Evolutionary conservation across 2,329 filamentous ascomycete species (phyloP), one percentile per base, ranked within the genome.

Genomic region (Xylariaceae sp.): DNA sequence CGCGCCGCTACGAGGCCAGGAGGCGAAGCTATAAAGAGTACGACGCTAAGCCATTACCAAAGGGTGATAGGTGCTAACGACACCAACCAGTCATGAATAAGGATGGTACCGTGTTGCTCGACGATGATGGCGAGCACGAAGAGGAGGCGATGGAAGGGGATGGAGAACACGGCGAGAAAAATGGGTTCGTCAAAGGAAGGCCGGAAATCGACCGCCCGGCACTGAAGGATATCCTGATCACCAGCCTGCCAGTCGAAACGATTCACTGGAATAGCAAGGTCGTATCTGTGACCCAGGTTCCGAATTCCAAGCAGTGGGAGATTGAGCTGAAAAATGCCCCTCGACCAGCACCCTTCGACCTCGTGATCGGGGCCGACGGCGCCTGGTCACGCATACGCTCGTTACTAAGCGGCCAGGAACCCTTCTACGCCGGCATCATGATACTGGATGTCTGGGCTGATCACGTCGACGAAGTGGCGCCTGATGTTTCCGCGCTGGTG

Each of bases 361-460:
- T 74, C 5, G 65, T 72, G 0, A 61, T 73, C 34, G 71, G 72
- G 15, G 69, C 70, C 5, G 70, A 72, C 56, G 72, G 72, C 7
- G 70, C 69, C 5, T 73, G 71, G 69, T 68, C 64, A 26, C 68
- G 64, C 58, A 65, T 70, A 6, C 65, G 72, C 29, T 42, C 56
- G 6, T 41, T 58, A 5, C 61, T 71, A 13, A 66, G 63, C 0
- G 54, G 68, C 40, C 58, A 63, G 6, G 64, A 63, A 51, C 74
- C 73, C 1, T 51, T 62, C 19, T 77, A 73, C 56, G 70, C 70
- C 1, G 73, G 75, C 47, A 65, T 76, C 48, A 67, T 66, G 0
- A 62, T 61, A 8, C 57, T 74, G n/a, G 71, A 74, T 36, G 47
- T 69, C n/a, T 65, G 65, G 57, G 60, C 68, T 40, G 53, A 60